These are phyloP conservation scores for Fabrea salina DNA, from an alignment of 169 alveolate genomes.

Conservation along the genomic window DNA sequence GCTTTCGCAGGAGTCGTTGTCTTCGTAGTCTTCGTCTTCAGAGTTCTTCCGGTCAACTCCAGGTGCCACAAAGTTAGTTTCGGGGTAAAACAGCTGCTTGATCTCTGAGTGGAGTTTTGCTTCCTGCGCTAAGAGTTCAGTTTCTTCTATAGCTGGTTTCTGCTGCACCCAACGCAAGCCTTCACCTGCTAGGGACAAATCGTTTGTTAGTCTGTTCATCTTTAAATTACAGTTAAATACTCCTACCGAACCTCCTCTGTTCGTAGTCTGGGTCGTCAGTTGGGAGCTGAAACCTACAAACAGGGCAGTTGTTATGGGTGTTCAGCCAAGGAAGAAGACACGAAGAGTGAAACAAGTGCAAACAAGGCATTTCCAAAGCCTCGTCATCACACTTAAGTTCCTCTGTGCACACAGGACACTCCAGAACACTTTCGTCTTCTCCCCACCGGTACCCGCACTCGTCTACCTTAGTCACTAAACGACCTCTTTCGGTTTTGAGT, in stretches of 20 bases:
- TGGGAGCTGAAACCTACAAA: constrained; percentile 20
- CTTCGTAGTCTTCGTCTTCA: constrained; percentile 34
- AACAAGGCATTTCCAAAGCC: constrained; percentile 21
- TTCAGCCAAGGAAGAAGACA: constrained; percentile 26
- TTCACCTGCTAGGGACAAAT: constrained; percentile 9
- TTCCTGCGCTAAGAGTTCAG: constrained; percentile 8
- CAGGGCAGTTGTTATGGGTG: constrained; percentile 23
- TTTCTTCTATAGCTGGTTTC: not conserved
- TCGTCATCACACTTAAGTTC: not conserved
- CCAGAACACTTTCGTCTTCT: constrained; percentile 1
- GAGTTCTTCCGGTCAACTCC: constrained; percentile 37
- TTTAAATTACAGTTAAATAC: not conserved
- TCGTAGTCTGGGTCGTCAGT: constrained; percentile 24
- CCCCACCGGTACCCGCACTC: constrained; percentile 10
- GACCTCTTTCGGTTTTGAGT: not conserved
- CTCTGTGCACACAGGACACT: constrained; percentile 21
- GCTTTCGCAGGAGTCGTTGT: constrained; percentile 13
- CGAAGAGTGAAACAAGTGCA: constrained; percentile 11
- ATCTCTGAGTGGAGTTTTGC: constrained; percentile 10
- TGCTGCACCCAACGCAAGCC: constrained; percentile 4
- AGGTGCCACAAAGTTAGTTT: constrained; percentile 30
- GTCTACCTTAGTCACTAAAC: not conserved
- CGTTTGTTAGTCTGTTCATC: not conserved
- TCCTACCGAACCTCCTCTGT: too few relatives aligned
- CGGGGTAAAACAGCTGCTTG: constrained; percentile 34